Base-by-base conservation (phyloP, 208 protist genomes). In the Zelonia costaricensis region DNA sequence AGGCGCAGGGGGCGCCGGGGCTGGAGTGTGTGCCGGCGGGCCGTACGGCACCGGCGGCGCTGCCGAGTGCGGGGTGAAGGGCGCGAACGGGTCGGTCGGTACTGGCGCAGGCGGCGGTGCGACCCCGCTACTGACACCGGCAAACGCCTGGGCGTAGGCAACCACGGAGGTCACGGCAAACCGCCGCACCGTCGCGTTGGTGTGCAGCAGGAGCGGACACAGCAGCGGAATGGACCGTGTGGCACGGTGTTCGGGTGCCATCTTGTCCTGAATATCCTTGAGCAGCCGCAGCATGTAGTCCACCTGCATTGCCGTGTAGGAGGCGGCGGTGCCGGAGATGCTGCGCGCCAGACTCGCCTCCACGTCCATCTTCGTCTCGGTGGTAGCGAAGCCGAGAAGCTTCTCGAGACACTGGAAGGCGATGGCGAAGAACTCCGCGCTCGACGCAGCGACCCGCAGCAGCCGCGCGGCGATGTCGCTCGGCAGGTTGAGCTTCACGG, bases 211-310 rank as follows among this genome's bases (percentile, higher is more conserved):
- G 46, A 88, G 64, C 1, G 67, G 72, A 10, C 68, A 62, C 18
- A 88, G 58, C 22, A 80, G 63, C 38, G 82, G 78, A 18, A 85
- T 83, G 0, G 76, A 74, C 15, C 49, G 55, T 1, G 56, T 42
- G 6, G 82, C 78, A 30, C 63, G 58, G 59, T 88, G 78, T 30
- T 83, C 75, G 7, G 46, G 49, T 10, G 71, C 45, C 56, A 87
- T 69, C 6, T 38, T 38, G 20, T 70, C 59, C 30, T 68, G 42
- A 7, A 84, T 39, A 27, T 40, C 38, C 16, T 76, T 67, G 25
- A 87, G 59, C 40, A 83, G 23, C 1, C 35, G 8, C 30, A 87
- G 56, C 44, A 71, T 22, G 36, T 64, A 39, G 18, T 69, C 44
- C 12, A 74, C 18, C 39, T 67, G 61, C 9, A 12, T 69, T 20